Evolutionary conservation across 768 basidiomycete species (phyloP).

Genomic region (Russula emetica): DNA sequence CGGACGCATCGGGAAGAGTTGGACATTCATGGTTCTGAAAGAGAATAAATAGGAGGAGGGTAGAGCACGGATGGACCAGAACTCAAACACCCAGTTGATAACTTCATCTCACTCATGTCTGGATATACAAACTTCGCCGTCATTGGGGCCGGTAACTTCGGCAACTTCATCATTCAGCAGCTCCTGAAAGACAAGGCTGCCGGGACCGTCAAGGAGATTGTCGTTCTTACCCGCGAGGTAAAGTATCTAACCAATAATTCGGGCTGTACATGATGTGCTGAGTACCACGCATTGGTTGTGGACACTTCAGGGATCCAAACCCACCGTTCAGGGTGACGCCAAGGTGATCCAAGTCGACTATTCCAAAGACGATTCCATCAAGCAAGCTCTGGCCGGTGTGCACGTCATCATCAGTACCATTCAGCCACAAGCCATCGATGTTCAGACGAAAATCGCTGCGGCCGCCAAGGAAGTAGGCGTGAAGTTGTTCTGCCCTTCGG

Average conservation of each 20-base stretch:
- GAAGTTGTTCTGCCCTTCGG: constrained; percentile 34
- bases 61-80: neutral
- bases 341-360: constrained; percentile 24
- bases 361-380: constrained; percentile 15
- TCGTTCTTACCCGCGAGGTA: constrained; percentile 26
- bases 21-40: neutral
- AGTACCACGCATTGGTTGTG: neutral
- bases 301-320: constrained; percentile 8
- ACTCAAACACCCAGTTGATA: neutral
- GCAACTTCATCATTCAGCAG: constrained; percentile 22
- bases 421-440: constrained; percentile 5
- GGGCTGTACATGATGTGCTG: no score
- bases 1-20: no score
- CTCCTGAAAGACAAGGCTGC: constrained; percentile 17
- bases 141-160: constrained; percentile 26
- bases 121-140: constrained; percentile 26
- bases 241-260: neutral
- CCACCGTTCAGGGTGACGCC: constrained; percentile 2
- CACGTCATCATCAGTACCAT: constrained; percentile 27
- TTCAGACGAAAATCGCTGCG: constrained; percentile 26
- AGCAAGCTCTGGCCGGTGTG: constrained; percentile 10
- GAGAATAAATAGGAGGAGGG: neutral
- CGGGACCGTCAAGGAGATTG: constrained; percentile 18
- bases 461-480: constrained; percentile 32
- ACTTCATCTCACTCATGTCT: constrained; percentile 11